Percentiles rank a stretch among this genome's conserved stretches.
Evolutionary conservation across 1,284 basidiomycete genomes (phyloP).

Genomic region (Cryptococcus floricola): DNA sequence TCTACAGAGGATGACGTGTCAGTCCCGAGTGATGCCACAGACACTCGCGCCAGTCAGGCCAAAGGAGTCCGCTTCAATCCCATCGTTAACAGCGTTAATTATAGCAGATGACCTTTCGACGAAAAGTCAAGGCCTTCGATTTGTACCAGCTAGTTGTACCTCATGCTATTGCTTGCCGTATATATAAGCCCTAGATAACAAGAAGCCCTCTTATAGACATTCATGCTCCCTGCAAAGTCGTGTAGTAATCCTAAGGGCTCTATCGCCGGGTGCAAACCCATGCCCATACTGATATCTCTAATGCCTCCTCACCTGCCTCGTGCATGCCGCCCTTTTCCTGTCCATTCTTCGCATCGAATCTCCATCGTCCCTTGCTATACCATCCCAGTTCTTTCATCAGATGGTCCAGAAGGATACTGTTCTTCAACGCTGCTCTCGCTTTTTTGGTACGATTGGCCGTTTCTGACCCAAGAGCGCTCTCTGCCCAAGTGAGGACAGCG

Average conservation of each 20-base stretch:
- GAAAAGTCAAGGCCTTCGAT: background rate
- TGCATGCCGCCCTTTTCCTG: background rate
- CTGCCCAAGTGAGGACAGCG: conserved; percentile 30
- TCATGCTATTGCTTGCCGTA: background rate
- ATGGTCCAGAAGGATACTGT: conserved; percentile 2
- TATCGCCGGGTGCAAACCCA: conserved; percentile 15
- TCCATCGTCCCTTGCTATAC: conserved; percentile 8
- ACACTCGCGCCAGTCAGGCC: no score
- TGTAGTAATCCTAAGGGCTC: background rate
- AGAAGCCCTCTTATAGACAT: no score
- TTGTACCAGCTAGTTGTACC: background rate
- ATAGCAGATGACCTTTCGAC: no score
- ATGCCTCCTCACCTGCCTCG: background rate
- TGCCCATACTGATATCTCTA: conserved; percentile 10
- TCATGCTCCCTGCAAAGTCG: background rate
- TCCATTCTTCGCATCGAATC: conserved; percentile 1
- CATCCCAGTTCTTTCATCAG: conserved; percentile 9
- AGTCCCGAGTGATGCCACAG: no score
- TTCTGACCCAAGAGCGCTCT: conserved; percentile 29
- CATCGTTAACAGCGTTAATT: no score
- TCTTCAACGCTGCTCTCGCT: conserved; percentile 1
- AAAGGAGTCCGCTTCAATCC: no score
- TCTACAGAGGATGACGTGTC: no score
- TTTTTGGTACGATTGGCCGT: background rate
- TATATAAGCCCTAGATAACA: no score